Evolutionary conservation across 345 rosid species (phyloP).

Genomic region (Eucalyptus marginata): DNA sequence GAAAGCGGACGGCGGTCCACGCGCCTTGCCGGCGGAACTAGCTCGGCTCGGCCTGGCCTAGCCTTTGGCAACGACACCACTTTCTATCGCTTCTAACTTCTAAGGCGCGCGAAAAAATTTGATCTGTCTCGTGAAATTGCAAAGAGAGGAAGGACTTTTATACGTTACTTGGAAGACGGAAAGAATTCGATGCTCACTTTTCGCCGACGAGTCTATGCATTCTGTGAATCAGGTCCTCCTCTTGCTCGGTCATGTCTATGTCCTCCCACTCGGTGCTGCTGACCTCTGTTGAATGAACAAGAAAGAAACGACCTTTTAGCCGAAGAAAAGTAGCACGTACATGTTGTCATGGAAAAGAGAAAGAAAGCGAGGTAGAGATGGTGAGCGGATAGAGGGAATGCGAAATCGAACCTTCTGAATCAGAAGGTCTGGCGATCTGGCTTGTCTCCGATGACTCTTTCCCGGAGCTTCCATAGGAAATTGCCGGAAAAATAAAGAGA

Average conservation of each 20-base stretch:
- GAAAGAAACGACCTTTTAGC: not conserved
- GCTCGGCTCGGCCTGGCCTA: not conserved
- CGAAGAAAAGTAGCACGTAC: not conserved
- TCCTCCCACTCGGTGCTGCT: constrained; percentile 54
- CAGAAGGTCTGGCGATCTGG: not conserved
- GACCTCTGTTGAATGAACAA: constrained; percentile 27
- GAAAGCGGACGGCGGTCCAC: not conserved
- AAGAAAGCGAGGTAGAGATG: not conserved
- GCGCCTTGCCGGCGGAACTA: not conserved
- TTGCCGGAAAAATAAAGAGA: not conserved
- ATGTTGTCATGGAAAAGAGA: not conserved
- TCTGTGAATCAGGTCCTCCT: constrained; percentile 59
- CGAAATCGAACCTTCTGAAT: not conserved
- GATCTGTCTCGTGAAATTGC: not conserved
- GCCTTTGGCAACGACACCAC: not conserved
- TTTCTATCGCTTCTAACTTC: not conserved
- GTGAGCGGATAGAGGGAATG: not conserved
- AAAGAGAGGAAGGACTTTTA: not conserved
- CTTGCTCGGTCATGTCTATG: constrained; percentile 47
- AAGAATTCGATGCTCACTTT: constrained; percentile 16
- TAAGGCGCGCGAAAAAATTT: not conserved
- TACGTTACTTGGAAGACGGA: not conserved
- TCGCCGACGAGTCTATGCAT: constrained; percentile 64
- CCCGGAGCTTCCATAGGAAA: not conserved
- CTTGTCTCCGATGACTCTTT: not conserved